Conservation (phyloP, 2,329 filamentous ascomycete species). For the Fusarium oligoseptatum region DNA sequence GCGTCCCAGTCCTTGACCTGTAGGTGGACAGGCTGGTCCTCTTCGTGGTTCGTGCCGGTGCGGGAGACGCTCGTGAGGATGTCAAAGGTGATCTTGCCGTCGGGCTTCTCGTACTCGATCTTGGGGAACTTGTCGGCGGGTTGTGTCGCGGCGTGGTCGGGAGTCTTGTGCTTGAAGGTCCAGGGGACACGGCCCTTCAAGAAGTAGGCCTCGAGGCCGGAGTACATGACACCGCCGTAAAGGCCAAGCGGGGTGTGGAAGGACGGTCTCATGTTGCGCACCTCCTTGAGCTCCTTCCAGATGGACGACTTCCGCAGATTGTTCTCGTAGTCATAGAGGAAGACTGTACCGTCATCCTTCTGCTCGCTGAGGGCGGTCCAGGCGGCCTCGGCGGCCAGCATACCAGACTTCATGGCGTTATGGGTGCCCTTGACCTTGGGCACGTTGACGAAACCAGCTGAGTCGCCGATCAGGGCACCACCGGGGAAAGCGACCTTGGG, state of each 20-base stretch:
- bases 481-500: conserved; percentile 97
- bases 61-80: conserved; percentile 95
- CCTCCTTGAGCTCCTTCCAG: conserved; percentile 94
- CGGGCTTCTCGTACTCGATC: conserved; percentile 97
- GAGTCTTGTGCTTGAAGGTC: conserved; percentile 87
- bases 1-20: conserved; percentile 96
- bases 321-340: conserved; percentile 95
- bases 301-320: conserved; percentile 86
- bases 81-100: conserved; percentile 95
- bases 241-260: conserved; percentile 91
- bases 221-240: conserved; percentile 92
- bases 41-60: conserved; percentile 98
- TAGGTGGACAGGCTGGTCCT: conserved; percentile 96
- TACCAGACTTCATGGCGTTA: conserved; percentile 97
- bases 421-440: conserved; percentile 99
- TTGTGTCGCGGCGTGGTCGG: conserved; percentile 85
- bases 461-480: conserved; percentile 94
- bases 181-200: conserved; percentile 89
- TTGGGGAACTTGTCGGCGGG: conserved; percentile 82
- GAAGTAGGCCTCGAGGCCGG: conserved; percentile 89
- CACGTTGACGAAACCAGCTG: conserved; percentile 95
- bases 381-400: conserved; percentile 93
- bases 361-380: conserved; percentile 77
- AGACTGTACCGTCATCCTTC: conserved; percentile 76
- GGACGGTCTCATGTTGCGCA: conserved; percentile 96